Base-by-base conservation (phyloP, 768 basidiomycete genomes). In the Calocybe gangraenosa region DNA sequence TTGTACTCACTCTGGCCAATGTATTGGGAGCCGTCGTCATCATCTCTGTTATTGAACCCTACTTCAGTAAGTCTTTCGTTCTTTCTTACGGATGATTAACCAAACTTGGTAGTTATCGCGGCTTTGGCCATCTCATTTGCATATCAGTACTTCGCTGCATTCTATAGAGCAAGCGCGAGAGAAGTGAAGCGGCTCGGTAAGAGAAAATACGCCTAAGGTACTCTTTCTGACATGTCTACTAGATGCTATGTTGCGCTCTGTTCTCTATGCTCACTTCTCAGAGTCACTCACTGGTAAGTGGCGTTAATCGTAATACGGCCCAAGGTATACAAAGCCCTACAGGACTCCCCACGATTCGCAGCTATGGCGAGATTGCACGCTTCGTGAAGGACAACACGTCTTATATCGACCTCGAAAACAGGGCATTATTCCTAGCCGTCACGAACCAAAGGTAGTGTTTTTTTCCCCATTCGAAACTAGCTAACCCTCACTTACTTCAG, bases 231-330 rank as follows among this genome's bases (percentile, higher is more conserved):
- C 7, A 33, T 11, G 15, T n/a, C 19, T 2, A 35, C n/a, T 40
- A 79, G 87, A 88, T 59, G 72, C 82, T 7, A 78, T 85, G 66
- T 69, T 90, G 3, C 82, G 87, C 30, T 86, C 84, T 2, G 65
- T 83, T 8, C 71, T 91, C 7, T 90, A 90, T 58, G 76, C 85
- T 0, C 85, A 87, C 55, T 85, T 90, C 57, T 78, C 84, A 0
- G 88, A 90, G 61, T 85, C 82, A 1, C 66, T 91, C 3, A 81
- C 81, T n/a, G 56, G 87, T 67, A 45, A 11, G 53, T 28, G 15
- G 23, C 4, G 30, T n/a, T 22, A 28, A 18, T 17, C 5, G 34
- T 22, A 7, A 4, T 34, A 7, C 13, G 8, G 13, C 10, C 6
- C 19, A 4, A 11, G 22, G 7, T n/a, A 18, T 18, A 3, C 18